A percentile compares a stretch with the other conserved stretches of the same genome.
phyloP scores from a whole-genome alignment of 768 basidiomycete genomes.

The Agrocybe pediades region DNA sequence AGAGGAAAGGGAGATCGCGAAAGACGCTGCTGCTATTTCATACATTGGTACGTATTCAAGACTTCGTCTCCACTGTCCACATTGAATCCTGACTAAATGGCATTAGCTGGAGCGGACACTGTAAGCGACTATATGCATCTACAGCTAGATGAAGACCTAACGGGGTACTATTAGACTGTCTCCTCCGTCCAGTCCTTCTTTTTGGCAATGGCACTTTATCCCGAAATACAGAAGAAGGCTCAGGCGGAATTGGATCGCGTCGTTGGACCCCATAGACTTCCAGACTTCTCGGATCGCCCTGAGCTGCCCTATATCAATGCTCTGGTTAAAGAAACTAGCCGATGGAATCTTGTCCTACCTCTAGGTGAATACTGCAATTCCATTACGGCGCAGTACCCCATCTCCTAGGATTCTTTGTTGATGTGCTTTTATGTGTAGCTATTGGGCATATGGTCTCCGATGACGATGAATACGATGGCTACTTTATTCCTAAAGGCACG shows the following conservation, averaged over 20 bases:
- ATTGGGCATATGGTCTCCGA: background rate
- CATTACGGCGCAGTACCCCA: too few relatives aligned
- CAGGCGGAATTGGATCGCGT: background rate
- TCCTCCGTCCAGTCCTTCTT: background rate
- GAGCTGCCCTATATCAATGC: background rate
- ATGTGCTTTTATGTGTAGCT: background rate
- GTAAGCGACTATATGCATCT: background rate
- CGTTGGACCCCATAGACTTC: background rate
- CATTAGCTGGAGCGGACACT: background rate
- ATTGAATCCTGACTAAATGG: background rate
- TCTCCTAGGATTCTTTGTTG: too few relatives aligned
- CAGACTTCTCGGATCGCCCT: background rate
- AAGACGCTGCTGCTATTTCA: background rate
- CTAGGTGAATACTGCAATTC: background rate
- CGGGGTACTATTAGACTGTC: background rate
- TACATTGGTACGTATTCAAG: background rate
- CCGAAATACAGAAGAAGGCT: background rate
- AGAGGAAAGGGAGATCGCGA: background rate
- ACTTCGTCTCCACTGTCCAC: background rate
- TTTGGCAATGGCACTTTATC: background rate
- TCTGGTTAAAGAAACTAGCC: conserved; percentile 3
- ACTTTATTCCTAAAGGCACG: conserved; percentile 2
- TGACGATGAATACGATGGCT: conserved; percentile 6
- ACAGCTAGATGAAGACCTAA: background rate
- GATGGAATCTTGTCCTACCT: conserved; percentile 8